A percentile compares a stretch with the other conserved stretches of the same genome.
phyloP scores from a whole-genome alignment of 2,329 filamentous ascomycete species.

The Chaetomium sp. region DNA sequence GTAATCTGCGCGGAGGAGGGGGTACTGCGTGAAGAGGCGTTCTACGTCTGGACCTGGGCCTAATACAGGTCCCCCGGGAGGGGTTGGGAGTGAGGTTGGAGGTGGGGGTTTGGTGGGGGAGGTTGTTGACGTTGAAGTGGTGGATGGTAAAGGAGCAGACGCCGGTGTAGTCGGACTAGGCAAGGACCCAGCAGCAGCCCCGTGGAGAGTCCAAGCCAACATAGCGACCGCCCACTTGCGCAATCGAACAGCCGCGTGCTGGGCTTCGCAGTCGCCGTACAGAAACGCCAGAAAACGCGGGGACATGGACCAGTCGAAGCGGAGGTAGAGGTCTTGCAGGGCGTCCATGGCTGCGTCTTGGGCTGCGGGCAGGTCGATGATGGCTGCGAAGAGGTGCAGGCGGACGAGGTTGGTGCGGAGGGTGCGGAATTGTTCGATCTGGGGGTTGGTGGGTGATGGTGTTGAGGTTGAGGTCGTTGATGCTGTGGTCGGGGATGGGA shows the following conservation, averaged over 20 bases:
- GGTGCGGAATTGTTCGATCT: slow-evolving; percentile 16
- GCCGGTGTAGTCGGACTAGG: no score
- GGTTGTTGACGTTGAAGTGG: no score
- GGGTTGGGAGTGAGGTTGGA: no score
- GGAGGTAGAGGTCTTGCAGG: slow-evolving; percentile 53
- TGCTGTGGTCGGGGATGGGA: no score
- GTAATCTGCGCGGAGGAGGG: slow-evolving; percentile 46
- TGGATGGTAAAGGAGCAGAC: no score
- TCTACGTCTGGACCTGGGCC: slow-evolving; percentile 32
- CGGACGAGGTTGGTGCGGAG: slow-evolving; percentile 52
- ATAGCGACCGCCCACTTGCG: slow-evolving; percentile 56
- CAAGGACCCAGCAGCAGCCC: background rate
- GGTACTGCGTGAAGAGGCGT: slow-evolving; percentile 37
- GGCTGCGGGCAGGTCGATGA: slow-evolving; percentile 42
- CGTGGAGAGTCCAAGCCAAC: slow-evolving; percentile 49
- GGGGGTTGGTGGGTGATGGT: no score
- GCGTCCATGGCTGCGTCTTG: slow-evolving; percentile 54
- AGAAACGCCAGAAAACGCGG: slow-evolving; percentile 45
- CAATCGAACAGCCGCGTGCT: slow-evolving; percentile 41
- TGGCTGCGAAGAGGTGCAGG: slow-evolving; percentile 51
- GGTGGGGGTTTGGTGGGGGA: no score
- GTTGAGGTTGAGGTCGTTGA: no score
- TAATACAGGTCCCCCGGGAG: no score
- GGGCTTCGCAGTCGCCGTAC: slow-evolving; percentile 47
- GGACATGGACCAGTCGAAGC: slow-evolving; percentile 52